Evolutionary conservation across 2,329 filamentous ascomycete species (phyloP).

Genomic region (Ramichloridium luteum): DNA sequence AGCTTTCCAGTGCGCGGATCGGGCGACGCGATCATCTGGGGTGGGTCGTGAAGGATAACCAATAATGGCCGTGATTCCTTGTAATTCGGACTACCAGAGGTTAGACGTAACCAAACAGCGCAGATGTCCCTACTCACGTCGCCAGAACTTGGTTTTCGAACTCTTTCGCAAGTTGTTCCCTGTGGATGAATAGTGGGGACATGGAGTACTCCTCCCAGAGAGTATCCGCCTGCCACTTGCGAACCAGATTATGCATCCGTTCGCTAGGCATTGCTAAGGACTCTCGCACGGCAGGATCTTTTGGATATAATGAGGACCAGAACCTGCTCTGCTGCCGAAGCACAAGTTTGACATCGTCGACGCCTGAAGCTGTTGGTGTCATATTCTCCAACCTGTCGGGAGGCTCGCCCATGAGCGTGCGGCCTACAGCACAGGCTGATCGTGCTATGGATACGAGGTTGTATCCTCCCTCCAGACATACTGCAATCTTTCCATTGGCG

Average conservation of each 20-base stretch:
- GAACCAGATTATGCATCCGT: constrained; percentile 67
- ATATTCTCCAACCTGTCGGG: constrained; percentile 48
- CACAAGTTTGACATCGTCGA: constrained; percentile 46
- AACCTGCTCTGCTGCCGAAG: constrained; percentile 50
- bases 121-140: constrained; percentile 16
- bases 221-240: constrained; percentile 60
- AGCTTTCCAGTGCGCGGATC: constrained; percentile 51
- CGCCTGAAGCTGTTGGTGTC: constrained; percentile 38
- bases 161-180: constrained; percentile 37
- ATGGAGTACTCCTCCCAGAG: constrained; percentile 65
- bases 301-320: constrained; percentile 80
- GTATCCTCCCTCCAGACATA: constrained; percentile 92
- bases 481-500: constrained; percentile 75
- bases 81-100: constrained; percentile 46
- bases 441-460: constrained; percentile 86
- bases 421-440: constrained; percentile 81
- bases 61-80: constrained; percentile 56
- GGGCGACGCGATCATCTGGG: constrained; percentile 30
- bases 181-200: constrained; percentile 67
- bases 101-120: constrained; percentile 5
- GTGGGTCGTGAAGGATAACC: constrained; percentile 71
- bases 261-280: constrained; percentile 31
- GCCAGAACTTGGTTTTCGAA: constrained; percentile 23
- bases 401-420: constrained; percentile 89
- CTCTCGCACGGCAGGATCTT: constrained; percentile 28